These are phyloP conservation scores for Asterionellopsis glacialis DNA, from an alignment of 108 stramenopile genomes.

Conservation along the genomic window DNA sequence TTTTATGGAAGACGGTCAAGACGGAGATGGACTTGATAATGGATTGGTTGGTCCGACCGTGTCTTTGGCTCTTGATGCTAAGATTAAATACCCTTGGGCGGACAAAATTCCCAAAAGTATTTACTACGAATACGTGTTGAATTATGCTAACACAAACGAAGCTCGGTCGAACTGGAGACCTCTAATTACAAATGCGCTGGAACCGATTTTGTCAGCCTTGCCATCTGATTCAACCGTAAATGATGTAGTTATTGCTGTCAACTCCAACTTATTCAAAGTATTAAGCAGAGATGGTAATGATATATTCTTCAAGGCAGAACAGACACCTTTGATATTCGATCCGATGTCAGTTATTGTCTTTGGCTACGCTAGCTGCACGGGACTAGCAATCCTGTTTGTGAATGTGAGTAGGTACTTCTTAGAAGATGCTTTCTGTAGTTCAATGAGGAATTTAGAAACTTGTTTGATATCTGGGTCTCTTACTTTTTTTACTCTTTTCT, in stretches of 20 bases:
- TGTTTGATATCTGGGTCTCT: no score
- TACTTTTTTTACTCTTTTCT: no score
- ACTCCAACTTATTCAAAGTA: conserved; percentile 54
- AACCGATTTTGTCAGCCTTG: conserved; percentile 6
- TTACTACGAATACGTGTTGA: conserved; percentile 77
- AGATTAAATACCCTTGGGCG: conserved; percentile 57
- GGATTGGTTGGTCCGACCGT: conserved; percentile 65
- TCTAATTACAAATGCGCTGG: conserved; percentile 38
- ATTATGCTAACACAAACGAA: conserved; percentile 82
- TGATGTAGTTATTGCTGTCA: conserved; percentile 54
- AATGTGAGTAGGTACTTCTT: conserved; percentile 27
- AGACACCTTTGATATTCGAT: conserved; percentile 86
- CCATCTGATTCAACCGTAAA: conserved; percentile 12
- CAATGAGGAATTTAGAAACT: no score
- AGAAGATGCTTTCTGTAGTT: no score
- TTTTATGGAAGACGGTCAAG: conserved; percentile 25
- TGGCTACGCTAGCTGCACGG: conserved; percentile 84
- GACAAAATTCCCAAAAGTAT: conserved; percentile 54
- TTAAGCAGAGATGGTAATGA: conserved; percentile 25
- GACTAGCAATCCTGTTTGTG: conserved; percentile 59
- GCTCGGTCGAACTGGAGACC: conserved; percentile 78
- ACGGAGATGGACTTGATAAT: conserved; percentile 59
- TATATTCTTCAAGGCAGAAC: conserved; percentile 55
- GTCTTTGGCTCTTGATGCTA: conserved; percentile 56
- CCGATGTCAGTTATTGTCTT: conserved; percentile 81